Conservation (phyloP, 257 asterid genomes). For the Scutellaria barbata region DNA sequence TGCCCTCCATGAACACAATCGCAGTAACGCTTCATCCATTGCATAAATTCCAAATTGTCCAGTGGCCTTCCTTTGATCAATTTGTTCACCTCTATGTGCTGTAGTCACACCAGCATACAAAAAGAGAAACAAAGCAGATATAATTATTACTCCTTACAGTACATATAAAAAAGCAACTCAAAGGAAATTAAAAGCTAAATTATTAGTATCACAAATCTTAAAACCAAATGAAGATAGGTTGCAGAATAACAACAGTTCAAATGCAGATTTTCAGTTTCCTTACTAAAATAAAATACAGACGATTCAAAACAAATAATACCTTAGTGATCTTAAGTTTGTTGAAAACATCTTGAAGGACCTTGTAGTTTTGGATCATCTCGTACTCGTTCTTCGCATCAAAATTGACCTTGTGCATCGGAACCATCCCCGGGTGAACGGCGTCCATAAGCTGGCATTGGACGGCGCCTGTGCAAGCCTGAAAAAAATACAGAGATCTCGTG, state of each 20-base stretch:
- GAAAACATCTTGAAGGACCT: conserved; percentile 91
- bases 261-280: neutral
- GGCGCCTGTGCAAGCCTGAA: conserved; percentile 85
- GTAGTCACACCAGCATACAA: conserved; percentile 17
- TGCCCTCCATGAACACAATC: conserved; percentile 68
- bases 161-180: neutral
- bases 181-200: neutral
- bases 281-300: neutral
- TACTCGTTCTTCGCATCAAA: conserved; percentile 87
- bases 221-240: neutral
- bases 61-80: conserved; percentile 85
- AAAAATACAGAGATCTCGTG: neutral
- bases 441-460: conserved; percentile 97
- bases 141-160: conserved; percentile 13
- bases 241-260: neutral
- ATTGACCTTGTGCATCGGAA: conserved; percentile 93
- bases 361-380: conserved; percentile 90
- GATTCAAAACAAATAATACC: conserved; percentile 43
- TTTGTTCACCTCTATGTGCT: conserved; percentile 92
- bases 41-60: conserved; percentile 94
- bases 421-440: conserved; percentile 79
- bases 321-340: conserved; percentile 81
- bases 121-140: neutral
- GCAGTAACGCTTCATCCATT: conserved; percentile 92
- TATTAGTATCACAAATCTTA: neutral